Evolutionary conservation across 352 stramenopile genomes (phyloP).

Genomic region (Globisporangium orthogonon): DNA sequence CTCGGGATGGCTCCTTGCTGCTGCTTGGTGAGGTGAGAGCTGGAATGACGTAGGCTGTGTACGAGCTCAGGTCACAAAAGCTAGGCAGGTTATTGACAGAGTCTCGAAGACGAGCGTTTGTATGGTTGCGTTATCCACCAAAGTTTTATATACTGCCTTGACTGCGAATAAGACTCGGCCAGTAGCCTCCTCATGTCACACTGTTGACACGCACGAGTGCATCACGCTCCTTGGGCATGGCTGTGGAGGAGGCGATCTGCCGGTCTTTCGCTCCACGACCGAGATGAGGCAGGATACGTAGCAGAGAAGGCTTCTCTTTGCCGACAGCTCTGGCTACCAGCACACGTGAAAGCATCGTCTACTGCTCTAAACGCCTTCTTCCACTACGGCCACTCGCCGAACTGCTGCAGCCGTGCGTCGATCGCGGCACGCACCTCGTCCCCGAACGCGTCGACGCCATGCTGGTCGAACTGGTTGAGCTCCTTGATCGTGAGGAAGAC

Average conservation of each 20-base stretch:
- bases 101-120: background rate
- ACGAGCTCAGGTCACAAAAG: background rate
- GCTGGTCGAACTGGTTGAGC: constrained; percentile 45
- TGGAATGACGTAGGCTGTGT: background rate
- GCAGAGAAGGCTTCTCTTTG: too few species aligned
- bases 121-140: background rate
- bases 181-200: constrained; percentile 12
- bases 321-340: too few species aligned
- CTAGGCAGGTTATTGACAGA: constrained; percentile 16
- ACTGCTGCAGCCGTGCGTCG: constrained; percentile 53
- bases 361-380: too few species aligned
- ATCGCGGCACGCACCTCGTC: constrained; percentile 58
- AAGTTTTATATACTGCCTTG: background rate
- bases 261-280: too few species aligned
- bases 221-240: background rate
- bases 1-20: background rate
- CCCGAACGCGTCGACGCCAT: constrained; percentile 54
- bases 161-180: constrained; percentile 3
- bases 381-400: constrained; percentile 42
- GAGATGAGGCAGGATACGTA: too few species aligned
- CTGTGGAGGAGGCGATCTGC: too few species aligned
- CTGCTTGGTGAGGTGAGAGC: constrained; percentile 4
- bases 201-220: background rate
- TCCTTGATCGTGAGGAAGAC: constrained; percentile 85
- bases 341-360: too few species aligned